phyloP scores from a whole-genome alignment of 2,329 filamentous ascomycete genomes.

The Paecilomyces formosus region DNA sequence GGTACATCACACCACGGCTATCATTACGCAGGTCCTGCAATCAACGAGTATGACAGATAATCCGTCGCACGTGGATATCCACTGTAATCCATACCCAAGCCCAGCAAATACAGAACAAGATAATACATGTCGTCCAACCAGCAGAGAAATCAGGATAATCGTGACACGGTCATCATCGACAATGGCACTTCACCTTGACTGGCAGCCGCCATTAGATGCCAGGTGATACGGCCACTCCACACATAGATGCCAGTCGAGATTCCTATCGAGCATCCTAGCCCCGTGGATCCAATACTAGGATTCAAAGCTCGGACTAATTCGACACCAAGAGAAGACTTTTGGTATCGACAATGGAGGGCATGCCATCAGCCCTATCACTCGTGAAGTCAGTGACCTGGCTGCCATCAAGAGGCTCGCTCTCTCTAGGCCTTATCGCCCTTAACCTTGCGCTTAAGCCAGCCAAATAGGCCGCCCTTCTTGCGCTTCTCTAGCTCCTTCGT shows the following conservation, averaged over 20 bases:
- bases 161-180: not conserved
- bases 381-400: not conserved
- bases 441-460: constrained; percentile 9
- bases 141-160: not conserved
- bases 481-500: not conserved
- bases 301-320: not conserved
- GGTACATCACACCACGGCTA: not conserved
- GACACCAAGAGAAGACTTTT: not conserved
- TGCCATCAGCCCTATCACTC: not conserved
- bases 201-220: not conserved
- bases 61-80: not conserved
- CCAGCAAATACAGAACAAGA: not conserved
- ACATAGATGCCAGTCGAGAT: not conserved
- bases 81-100: not conserved
- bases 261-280: not conserved
- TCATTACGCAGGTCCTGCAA: not conserved
- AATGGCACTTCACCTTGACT: not conserved
- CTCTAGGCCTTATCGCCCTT: constrained; percentile 6
- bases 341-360: not conserved
- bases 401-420: not conserved
- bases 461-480: constrained; percentile 7
- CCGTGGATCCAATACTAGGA: not conserved
- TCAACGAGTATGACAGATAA: not conserved
- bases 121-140: not conserved
- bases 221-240: not conserved